Conservation (phyloP, 2,329 filamentous ascomycete species). For the Nemania diffusa region DNA sequence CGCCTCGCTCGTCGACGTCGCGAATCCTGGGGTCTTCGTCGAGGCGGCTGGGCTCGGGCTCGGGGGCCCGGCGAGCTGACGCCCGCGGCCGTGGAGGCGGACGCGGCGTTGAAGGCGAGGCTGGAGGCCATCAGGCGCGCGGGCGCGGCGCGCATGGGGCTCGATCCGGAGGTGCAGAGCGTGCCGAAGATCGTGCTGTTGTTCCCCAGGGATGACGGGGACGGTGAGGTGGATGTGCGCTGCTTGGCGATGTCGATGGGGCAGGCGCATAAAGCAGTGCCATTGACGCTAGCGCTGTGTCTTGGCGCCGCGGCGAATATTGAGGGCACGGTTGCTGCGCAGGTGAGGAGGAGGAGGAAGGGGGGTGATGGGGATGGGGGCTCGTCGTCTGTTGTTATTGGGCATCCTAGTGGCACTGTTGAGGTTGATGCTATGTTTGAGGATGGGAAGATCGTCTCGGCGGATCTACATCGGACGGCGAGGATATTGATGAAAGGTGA, state of each 20-base stretch:
- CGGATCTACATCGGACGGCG: slow-evolving; percentile 59
- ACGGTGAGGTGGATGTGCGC: slow-evolving; percentile 51
- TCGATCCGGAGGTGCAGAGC: slow-evolving; percentile 52
- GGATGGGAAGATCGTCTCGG: slow-evolving; percentile 55
- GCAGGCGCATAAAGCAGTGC: slow-evolving; percentile 57
- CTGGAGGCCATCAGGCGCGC: slow-evolving; percentile 53
- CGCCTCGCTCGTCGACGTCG: slow-evolving; percentile 55
- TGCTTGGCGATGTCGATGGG: slow-evolving; percentile 60
- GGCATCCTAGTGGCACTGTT: slow-evolving; percentile 59
- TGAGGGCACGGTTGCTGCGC: slow-evolving; percentile 27
- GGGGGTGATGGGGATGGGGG: neutral
- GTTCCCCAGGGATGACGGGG: slow-evolving; percentile 45
- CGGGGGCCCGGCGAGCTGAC: slow-evolving; percentile 28
- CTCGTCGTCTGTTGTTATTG: slow-evolving; percentile 52
- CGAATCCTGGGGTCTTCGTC: slow-evolving; percentile 57
- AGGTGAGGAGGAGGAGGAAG: slow-evolving; percentile 22
- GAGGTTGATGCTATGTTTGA: slow-evolving; percentile 57
- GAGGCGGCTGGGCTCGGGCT: slow-evolving; percentile 48
- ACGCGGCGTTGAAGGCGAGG: slow-evolving; percentile 45
- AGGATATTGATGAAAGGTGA: slow-evolving; percentile 61
- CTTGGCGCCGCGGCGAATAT: slow-evolving; percentile 54
- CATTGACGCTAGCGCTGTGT: slow-evolving; percentile 55
- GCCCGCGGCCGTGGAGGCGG: slow-evolving; percentile 48
- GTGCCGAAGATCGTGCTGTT: slow-evolving; percentile 60
- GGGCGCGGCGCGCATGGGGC: slow-evolving; percentile 54